Evolutionary conservation across 1,284 basidiomycete species (phyloP).

Genomic region (Ceratobasidium sp.): DNA sequence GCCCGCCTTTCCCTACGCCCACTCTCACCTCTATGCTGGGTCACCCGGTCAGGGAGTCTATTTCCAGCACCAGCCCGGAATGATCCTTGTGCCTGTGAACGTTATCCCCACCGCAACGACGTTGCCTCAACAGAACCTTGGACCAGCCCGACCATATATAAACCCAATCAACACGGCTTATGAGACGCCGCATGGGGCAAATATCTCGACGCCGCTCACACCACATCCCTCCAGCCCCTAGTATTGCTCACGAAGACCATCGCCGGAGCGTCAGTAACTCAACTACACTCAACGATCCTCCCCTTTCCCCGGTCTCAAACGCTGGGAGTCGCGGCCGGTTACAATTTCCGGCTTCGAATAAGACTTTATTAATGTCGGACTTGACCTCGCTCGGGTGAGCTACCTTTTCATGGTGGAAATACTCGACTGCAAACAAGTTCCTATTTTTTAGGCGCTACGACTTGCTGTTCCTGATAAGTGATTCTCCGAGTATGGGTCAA

Average conservation of each 20-base stretch:
- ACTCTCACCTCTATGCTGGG: neutral
- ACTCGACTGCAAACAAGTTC: neutral
- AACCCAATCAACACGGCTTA: neutral
- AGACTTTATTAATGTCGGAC: neutral
- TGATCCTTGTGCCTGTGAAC: neutral
- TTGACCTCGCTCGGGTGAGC: neutral
- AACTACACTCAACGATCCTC: neutral
- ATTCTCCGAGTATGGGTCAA: conserved; percentile 11
- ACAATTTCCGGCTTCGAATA: neutral
- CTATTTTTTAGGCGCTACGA: conserved; percentile 3
- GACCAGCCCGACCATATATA: neutral
- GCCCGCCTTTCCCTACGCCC: neutral
- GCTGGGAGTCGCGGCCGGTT: neutral
- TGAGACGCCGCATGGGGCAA: neutral
- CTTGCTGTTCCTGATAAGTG: conserved; percentile 1
- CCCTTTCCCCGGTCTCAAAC: neutral
- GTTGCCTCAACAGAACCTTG: neutral
- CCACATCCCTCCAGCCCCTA: neutral
- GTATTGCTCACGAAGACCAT: neutral
- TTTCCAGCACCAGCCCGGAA: neutral
- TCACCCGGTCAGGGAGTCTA: neutral
- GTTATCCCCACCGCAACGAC: neutral
- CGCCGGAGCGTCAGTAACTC: neutral
- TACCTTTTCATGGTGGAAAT: neutral
- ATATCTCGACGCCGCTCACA: neutral